Evolutionary conservation across 2,329 filamentous ascomycete species (phyloP).

Genomic region (Rutstroemia sp.): DNA sequence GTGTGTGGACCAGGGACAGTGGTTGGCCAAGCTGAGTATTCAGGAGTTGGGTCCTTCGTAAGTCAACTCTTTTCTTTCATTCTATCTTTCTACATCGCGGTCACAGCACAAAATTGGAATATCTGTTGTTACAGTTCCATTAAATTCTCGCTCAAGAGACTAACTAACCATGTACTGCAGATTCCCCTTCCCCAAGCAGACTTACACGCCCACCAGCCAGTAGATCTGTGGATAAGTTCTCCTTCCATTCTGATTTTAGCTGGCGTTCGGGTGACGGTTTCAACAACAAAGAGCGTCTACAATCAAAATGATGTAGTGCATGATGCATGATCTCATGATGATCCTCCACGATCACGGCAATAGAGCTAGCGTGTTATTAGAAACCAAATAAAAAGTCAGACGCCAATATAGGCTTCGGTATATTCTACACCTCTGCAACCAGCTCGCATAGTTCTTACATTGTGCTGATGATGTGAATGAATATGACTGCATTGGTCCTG

Average conservation of each 20-base stretch:
- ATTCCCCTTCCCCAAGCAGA: constrained; percentile 76
- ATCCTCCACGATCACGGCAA: constrained; percentile 31
- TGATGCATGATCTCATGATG: constrained; percentile 18
- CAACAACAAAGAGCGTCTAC: constrained; percentile 41
- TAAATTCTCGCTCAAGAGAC: constrained; percentile 14
- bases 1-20: constrained; percentile 87
- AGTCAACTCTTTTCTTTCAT: constrained; percentile 37
- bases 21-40: constrained; percentile 90
- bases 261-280: constrained; percentile 45
- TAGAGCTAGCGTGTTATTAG: constrained; percentile 21
- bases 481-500: background rate
- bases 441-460: constrained; percentile 1
- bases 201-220: constrained; percentile 47
- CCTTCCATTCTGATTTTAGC: constrained; percentile 32
- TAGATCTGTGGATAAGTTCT: constrained; percentile 20
- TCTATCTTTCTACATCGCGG: constrained; percentile 2
- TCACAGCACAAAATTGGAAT: background rate
- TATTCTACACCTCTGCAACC: background rate
- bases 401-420: background rate
- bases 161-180: constrained; percentile 36
- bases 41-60: constrained; percentile 94
- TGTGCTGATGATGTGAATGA: background rate
- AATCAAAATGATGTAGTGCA: constrained; percentile 24
- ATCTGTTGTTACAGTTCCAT: background rate
- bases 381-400: constrained; percentile 18